These are phyloP conservation scores for Leucogyrophana mollusca DNA, from an alignment of 768 basidiomycete genomes.

Conservation along the genomic window DNA sequence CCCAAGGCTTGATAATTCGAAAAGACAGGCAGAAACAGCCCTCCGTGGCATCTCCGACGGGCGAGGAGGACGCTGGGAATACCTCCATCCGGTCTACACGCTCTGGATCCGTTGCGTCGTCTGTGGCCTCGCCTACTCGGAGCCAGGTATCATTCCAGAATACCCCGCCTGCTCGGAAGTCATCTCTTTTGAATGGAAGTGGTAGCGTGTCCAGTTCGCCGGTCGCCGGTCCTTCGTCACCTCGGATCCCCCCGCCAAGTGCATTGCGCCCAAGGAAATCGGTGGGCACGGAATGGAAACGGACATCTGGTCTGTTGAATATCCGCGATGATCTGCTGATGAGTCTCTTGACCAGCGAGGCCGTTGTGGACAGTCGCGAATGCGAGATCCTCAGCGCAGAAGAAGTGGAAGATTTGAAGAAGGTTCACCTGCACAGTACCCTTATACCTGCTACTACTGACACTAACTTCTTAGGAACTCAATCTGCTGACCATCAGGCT, in stretches of 20 bases:
- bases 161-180: slow-evolving; percentile 18
- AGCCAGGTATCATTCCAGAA: slow-evolving; percentile 23
- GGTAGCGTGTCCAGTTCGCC: slow-evolving; percentile 24
- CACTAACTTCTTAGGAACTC: slow-evolving; percentile 56
- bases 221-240: slow-evolving; percentile 42
- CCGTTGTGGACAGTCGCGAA: slow-evolving; percentile 86
- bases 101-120: slow-evolving; percentile 20
- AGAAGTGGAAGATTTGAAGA: slow-evolving; percentile 69
- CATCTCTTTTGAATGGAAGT: slow-evolving; percentile 11
- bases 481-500: slow-evolving; percentile 65
- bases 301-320: slow-evolving; percentile 45
- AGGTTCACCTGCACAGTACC: slow-evolving; percentile 40
- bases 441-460: slow-evolving; percentile 9
- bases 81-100: slow-evolving; percentile 23
- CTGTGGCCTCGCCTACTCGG: slow-evolving; percentile 19
- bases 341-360: slow-evolving; percentile 89
- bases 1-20: slow-evolving; percentile 44
- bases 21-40: slow-evolving; percentile 45
- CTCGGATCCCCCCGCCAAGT: slow-evolving; percentile 27
- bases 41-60: slow-evolving; percentile 18
- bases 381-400: slow-evolving; percentile 76
- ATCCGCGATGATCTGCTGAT: slow-evolving; percentile 84
- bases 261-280: slow-evolving; percentile 35
- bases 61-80: slow-evolving; percentile 23
- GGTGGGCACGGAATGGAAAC: slow-evolving; percentile 40